A percentile compares a stretch with the other conserved stretches of the same genome.
phyloP scores from a whole-genome alignment of 1,284 basidiomycete species.

The Naganishia sp. region DNA sequence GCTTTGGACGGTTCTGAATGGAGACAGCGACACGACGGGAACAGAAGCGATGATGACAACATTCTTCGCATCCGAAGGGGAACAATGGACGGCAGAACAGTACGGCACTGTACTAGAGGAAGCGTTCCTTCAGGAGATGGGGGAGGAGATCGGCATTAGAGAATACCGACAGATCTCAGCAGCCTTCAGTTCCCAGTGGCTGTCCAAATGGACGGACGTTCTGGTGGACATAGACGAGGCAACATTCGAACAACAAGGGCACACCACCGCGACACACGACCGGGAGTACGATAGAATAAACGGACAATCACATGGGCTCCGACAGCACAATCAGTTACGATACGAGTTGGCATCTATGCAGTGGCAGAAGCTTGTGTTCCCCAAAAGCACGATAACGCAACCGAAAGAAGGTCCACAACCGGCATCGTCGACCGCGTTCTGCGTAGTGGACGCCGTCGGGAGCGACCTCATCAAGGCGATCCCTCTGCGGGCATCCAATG shows the following conservation, averaged over 20 bases:
- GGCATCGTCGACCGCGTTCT: too few relatives aligned
- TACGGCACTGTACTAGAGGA: neutral
- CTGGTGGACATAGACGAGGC: neutral
- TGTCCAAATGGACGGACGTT: conserved; percentile 2
- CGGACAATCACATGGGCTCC: neutral
- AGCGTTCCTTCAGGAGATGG: neutral
- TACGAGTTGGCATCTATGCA: neutral
- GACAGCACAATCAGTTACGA: neutral
- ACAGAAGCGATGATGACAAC: too few relatives aligned
- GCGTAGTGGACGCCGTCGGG: too few relatives aligned
- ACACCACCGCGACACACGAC: conserved; percentile 6
- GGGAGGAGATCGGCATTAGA: neutral
- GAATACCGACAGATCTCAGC: neutral
- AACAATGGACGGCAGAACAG: neutral
- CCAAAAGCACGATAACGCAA: neutral
- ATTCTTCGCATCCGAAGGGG: neutral
- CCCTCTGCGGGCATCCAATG: too few relatives aligned
- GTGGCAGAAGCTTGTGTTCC: conserved; percentile 2
- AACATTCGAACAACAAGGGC: conserved; percentile 1
- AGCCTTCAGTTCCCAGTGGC: neutral
- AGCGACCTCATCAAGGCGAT: too few relatives aligned
- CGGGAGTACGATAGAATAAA: neutral
- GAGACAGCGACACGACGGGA: too few relatives aligned
- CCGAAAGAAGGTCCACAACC: too few relatives aligned
- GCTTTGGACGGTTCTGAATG: too few relatives aligned